phyloP scores from a whole-genome alignment of 108 stramenopile genomes.

The Cyclotella choctawhatcheeana region DNA sequence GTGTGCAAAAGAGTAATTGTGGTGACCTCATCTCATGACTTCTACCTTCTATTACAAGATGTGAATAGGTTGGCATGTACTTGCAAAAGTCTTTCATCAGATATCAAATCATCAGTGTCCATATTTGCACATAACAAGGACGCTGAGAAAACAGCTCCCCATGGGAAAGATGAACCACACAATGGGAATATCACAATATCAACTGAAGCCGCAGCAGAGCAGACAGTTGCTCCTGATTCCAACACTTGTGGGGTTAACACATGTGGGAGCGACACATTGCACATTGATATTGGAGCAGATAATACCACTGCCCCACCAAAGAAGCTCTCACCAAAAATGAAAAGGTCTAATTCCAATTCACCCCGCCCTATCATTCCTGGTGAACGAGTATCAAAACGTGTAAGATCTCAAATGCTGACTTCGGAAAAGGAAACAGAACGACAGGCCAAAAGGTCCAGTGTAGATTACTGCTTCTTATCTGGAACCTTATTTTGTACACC shows the following conservation, averaged over 20 bases:
- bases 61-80: constrained; percentile 28
- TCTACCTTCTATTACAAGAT: too few relatives aligned
- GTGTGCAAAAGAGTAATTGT: too few relatives aligned
- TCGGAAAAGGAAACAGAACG: constrained; percentile 57
- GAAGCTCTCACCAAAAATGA: background rate
- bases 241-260: background rate
- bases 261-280: background rate
- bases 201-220: background rate
- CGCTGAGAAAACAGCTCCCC: background rate
- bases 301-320: background rate
- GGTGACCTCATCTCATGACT: too few relatives aligned
- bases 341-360: background rate
- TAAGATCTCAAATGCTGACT: constrained; percentile 70
- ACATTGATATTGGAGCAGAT: background rate
- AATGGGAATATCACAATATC: background rate
- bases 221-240: constrained; percentile 6
- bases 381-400: constrained; percentile 71
- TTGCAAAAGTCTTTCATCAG: constrained; percentile 30
- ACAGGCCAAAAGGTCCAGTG: constrained; percentile 42
- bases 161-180: background rate
- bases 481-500: constrained; percentile 56
- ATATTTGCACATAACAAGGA: background rate
- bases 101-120: constrained; percentile 7
- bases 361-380: background rate
- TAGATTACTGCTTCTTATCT: constrained; percentile 65